Conservation (phyloP, 495 filamentous ascomycete species). For the Penicillium verhagenii region DNA sequence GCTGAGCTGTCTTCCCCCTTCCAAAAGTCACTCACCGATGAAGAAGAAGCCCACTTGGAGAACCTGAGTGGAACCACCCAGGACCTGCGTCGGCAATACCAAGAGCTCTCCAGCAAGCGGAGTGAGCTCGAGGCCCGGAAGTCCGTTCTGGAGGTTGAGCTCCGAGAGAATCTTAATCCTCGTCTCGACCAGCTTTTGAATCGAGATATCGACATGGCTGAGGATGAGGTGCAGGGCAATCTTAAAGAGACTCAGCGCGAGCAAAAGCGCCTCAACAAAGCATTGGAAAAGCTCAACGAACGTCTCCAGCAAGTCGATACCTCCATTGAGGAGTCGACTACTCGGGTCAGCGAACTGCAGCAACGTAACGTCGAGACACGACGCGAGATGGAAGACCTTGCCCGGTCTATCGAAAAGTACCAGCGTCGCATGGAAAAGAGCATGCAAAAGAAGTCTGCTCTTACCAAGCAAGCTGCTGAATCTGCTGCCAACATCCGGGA, state of each 20-base stretch:
- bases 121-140: constrained; percentile 81
- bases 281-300: constrained; percentile 58
- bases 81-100: constrained; percentile 69
- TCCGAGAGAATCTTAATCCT: constrained; percentile 80
- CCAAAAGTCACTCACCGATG: constrained; percentile 80
- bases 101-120: constrained; percentile 68
- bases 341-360: constrained; percentile 58
- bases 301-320: constrained; percentile 71
- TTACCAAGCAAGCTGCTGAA: constrained; percentile 73
- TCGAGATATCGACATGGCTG: constrained; percentile 69
- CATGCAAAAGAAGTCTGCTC: constrained; percentile 77
- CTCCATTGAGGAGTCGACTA: constrained; percentile 64
- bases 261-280: constrained; percentile 69
- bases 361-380: constrained; percentile 65
- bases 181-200: constrained; percentile 83
- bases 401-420: constrained; percentile 77
- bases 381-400: constrained; percentile 68
- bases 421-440: constrained; percentile 92
- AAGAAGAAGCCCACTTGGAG: constrained; percentile 81
- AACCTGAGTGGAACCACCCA: constrained; percentile 64
- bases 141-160: constrained; percentile 73
- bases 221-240: constrained; percentile 58
- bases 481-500: constrained; percentile 86
- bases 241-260: constrained; percentile 80
- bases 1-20: constrained; percentile 81